These are phyloP conservation scores for Fragaria iinumae DNA, from an alignment of 306 rosid genomes.

Conservation along the genomic window DNA sequence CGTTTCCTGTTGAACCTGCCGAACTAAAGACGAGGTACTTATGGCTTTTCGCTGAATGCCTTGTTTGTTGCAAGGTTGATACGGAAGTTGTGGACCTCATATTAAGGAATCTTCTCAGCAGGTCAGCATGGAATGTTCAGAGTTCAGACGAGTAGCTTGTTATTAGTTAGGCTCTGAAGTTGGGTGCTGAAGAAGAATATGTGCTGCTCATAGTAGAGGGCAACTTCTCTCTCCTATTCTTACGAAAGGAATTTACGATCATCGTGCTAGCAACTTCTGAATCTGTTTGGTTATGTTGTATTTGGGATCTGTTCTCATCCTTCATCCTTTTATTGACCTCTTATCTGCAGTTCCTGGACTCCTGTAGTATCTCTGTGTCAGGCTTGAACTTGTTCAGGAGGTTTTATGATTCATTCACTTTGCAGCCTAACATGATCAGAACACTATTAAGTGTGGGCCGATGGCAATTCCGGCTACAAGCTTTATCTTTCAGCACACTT, in stretches of 20 bases:
- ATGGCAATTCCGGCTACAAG: neutral
- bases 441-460: neutral
- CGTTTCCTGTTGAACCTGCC: slow-evolving; percentile 31
- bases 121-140: neutral
- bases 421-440: neutral
- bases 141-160: neutral
- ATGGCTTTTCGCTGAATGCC: slow-evolving; percentile 1
- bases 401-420: neutral
- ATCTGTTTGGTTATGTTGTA: neutral
- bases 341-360: neutral
- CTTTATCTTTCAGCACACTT: neutral
- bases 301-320: neutral
- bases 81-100: too few species aligned
- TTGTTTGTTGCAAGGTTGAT: neutral
- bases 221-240: neutral
- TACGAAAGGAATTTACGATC: neutral
- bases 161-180: neutral
- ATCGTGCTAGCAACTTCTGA: neutral
- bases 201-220: neutral
- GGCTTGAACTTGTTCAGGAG: neutral
- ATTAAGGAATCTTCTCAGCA: neutral
- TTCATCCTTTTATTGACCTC: neutral
- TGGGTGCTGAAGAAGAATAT: neutral
- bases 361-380: neutral
- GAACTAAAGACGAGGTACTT: neutral